Base-by-base conservation (phyloP, 306 rosid species). In the Trifolium pratense region DNA sequence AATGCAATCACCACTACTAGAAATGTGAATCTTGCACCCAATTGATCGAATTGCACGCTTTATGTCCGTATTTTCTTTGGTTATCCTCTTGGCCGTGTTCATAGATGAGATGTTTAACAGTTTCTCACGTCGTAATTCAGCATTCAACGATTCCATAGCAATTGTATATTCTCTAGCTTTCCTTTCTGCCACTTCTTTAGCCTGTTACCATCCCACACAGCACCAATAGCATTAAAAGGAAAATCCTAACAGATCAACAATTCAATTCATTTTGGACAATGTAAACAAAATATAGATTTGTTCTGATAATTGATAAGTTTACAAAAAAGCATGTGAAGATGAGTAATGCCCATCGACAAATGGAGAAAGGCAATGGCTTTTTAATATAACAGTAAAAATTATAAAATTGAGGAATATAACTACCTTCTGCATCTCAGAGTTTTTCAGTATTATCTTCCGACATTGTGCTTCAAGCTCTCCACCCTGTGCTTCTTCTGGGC, bases 31-130 rank as follows among this genome's bases (percentile, higher is more conserved):
- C 78, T 80, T 89, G 85, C 98, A 94, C 56, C 97, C 97, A 37
- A 91, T 82, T 62, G 99, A 91, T 67, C 87, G 96, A 58, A 91
- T 80, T 57, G 97, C 97, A 69, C 96, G 91, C 84, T 88, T 90
- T 67, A 95, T 79, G 75, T 96, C 92, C 43, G 75, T 84, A 49
- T 79, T 87, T 83, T 91, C 97, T 86, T 78, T 95, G 87, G 79
- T 81, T 57, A 86, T 79, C 65, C 83, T 85, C 75, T 82, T 88
- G 68, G 85, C 84, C 64, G 40, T 52, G 78, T 78, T 86, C 78
- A 36, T 64, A 60, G 93, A 90, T 4, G 90, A 95, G 86, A 75
- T 83, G 87, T 87, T 85, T 58, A 69, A 75, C 61, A 80, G 88
- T 78, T 87, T 90, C 82, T 90, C 97, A 65, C 78, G 79, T 64